Evolutionary conservation across 192 early-diverging fungal genomes (phyloP), one percentile per base, ranked within the genome.

Genomic region (Borealophlyctis nickersoniae): DNA sequence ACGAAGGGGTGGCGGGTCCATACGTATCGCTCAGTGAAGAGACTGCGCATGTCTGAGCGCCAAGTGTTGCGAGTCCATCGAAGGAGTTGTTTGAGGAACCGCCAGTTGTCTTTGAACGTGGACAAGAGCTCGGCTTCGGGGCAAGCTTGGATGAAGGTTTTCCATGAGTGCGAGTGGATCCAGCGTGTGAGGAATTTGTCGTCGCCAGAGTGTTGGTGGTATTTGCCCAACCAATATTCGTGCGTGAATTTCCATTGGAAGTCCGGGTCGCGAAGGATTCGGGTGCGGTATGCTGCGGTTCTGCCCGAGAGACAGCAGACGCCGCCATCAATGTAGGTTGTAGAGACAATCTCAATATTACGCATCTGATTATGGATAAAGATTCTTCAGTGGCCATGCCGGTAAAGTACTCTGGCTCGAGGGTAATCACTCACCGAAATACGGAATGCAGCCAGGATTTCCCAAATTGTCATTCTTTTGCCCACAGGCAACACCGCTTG

Each of bases 51-150:
- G 51, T 89, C 87, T 13, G 81, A 86, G 0, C 87, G 69, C 87
- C 87, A 89, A 14, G 86, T 89, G 54, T 89, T 89, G 26, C 87
- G 81, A 2, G 87, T 89, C 87, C 87, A 89, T 19, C 87, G 74
- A 32, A 89, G 58, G 1, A 89, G 76, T 50, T 89, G 87, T 48
- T 86, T 87, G 1, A 89, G 60, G 58, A 89, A 89, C 19, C 82
- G 67, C 86, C 86, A 89, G 54, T 89, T 87, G 72, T 88, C 82
- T 70, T 89, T 89, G 73, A 89, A 89, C 0, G 87, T 89, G 2
- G 87, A 89, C 13, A 60, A 63, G 4, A 89, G 69, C 33, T 89
- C 87, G 53, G 83, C 87, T 64, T 89, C 80, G 28, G 73, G 73
- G 39, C 86, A 87, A 39, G 82, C 73, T 53, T 89, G 87, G 3